A percentile compares a stretch with the other conserved stretches of the same genome.
These are phyloP conservation scores for Chimonanthus salicifolius DNA, from an alignment of 164 flowering plant genomes.

Conservation along the genomic window DNA sequence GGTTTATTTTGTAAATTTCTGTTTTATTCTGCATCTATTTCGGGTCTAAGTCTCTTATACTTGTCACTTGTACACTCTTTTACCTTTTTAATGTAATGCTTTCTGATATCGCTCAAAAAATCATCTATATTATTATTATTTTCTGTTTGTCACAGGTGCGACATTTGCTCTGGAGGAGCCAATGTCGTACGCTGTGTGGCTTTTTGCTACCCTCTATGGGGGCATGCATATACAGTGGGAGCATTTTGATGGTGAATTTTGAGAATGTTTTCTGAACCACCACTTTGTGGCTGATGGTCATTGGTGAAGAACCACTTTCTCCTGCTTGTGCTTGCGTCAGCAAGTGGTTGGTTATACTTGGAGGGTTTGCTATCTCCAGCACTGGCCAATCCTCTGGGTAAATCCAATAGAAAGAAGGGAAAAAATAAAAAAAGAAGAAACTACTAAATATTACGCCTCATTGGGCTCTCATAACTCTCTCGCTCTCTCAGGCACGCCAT, in stretches of 20 bases:
- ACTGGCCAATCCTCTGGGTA: slow-evolving; percentile 15
- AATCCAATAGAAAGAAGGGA: neutral
- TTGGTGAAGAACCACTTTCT: slow-evolving; percentile 62
- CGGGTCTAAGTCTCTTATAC: too few relatives aligned
- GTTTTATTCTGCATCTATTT: too few relatives aligned
- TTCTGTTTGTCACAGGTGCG: slow-evolving; percentile 93
- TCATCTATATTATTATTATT: too few relatives aligned
- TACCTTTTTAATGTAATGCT: too few relatives aligned
- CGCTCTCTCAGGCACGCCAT: slow-evolving; percentile 45
- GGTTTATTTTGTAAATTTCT: too few relatives aligned
- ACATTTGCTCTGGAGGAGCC: slow-evolving; percentile 99
- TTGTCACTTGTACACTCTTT: too few relatives aligned
- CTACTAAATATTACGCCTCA: neutral
- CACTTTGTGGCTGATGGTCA: slow-evolving; percentile 64
- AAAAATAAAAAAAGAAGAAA: neutral
- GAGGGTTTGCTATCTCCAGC: slow-evolving; percentile 65
- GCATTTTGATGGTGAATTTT: slow-evolving; percentile 49
- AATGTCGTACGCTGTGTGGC: slow-evolving; percentile 94
- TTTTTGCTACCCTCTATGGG: slow-evolving; percentile 37
- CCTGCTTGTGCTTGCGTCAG: slow-evolving; percentile 75
- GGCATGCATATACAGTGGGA: slow-evolving; percentile 64
- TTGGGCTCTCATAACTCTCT: slow-evolving; percentile 7
- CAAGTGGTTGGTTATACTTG: slow-evolving; percentile 41
- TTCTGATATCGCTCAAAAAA: too few relatives aligned
- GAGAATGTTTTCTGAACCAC: slow-evolving; percentile 63